Percentiles rank a stretch among this genome's conserved stretches.
These are phyloP conservation scores for Cantharellus cinnabarinus DNA, from an alignment of 768 basidiomycete genomes.

Conservation along the genomic window DNA sequence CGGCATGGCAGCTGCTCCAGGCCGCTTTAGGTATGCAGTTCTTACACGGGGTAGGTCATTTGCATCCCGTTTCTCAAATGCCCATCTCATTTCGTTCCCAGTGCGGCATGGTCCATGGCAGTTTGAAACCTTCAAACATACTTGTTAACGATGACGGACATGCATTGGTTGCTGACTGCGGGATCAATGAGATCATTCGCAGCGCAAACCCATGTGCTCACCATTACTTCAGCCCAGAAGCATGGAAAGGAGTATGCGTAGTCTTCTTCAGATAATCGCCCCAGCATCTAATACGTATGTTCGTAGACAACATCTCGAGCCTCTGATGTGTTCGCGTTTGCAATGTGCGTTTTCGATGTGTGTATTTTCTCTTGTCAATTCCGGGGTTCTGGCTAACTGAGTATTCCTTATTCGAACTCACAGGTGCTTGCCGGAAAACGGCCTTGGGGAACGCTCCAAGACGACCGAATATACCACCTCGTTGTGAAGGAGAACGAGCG, in stretches of 20 bases:
- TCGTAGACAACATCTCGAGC: background rate
- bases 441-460: conserved; percentile 5
- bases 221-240: conserved; percentile 7
- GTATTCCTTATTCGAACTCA: background rate
- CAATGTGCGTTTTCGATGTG: background rate
- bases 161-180: conserved; percentile 3
- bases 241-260: conserved; percentile 6
- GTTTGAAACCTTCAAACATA: conserved; percentile 5
- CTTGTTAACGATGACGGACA: conserved; percentile 3
- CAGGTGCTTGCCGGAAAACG: background rate
- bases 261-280: background rate
- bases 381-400: background rate
- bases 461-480: conserved; percentile 4
- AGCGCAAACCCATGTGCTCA: background rate
- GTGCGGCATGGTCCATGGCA: conserved; percentile 4
- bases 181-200: conserved; percentile 1
- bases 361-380: background rate
- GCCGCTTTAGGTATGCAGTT: conserved; percentile 4
- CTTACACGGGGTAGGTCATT: conserved; percentile 1
- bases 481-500: conserved; percentile 4
- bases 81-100: background rate
- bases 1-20: background rate
- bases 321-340: background rate
- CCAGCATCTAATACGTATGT: background rate
- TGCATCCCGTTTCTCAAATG: background rate